These are phyloP conservation scores for Colletotrichum spaethianum DNA, from an alignment of 2,329 filamentous ascomycete genomes.

Conservation along the genomic window DNA sequence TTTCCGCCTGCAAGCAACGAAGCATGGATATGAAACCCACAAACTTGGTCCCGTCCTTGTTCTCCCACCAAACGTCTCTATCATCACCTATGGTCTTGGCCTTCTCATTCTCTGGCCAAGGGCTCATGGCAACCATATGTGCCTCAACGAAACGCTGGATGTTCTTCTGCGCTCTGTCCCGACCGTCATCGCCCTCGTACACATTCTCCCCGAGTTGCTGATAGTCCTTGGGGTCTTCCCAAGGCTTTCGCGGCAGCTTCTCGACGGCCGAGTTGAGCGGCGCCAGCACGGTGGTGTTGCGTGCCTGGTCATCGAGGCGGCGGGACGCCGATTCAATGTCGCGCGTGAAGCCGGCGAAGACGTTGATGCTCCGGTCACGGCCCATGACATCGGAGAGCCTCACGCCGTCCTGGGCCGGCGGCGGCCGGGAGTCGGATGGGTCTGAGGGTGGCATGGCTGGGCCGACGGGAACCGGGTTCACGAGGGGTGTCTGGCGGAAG, in stretches of 20 bases:
- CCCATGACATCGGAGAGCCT: slow-evolving; percentile 89
- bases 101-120: slow-evolving; percentile 80
- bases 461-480: slow-evolving; percentile 38
- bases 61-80: slow-evolving; percentile 87
- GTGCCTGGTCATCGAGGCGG: slow-evolving; percentile 75
- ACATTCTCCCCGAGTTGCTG: slow-evolving; percentile 74
- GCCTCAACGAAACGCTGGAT: slow-evolving; percentile 86
- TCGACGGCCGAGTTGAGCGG: slow-evolving; percentile 88
- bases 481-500: slow-evolving; percentile 40
- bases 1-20: not conserved
- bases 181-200: slow-evolving; percentile 82
- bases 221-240: slow-evolving; percentile 85
- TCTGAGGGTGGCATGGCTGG: slow-evolving; percentile 46
- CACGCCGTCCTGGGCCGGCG: slow-evolving; percentile 62
- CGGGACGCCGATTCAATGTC: slow-evolving; percentile 78
- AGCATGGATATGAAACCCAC: slow-evolving; percentile 60
- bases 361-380: slow-evolving; percentile 82
- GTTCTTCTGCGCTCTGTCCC: slow-evolving; percentile 83
- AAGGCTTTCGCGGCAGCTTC: slow-evolving; percentile 85
- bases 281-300: slow-evolving; percentile 88
- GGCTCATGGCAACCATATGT: slow-evolving; percentile 82
- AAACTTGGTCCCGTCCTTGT: slow-evolving; percentile 74
- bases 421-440: slow-evolving; percentile 47
- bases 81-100: slow-evolving; percentile 75
- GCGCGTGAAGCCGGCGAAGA: slow-evolving; percentile 86